phyloP scores from a whole-genome alignment of 73 alveolate genomes.

The Blepharisma stoltei region DNA sequence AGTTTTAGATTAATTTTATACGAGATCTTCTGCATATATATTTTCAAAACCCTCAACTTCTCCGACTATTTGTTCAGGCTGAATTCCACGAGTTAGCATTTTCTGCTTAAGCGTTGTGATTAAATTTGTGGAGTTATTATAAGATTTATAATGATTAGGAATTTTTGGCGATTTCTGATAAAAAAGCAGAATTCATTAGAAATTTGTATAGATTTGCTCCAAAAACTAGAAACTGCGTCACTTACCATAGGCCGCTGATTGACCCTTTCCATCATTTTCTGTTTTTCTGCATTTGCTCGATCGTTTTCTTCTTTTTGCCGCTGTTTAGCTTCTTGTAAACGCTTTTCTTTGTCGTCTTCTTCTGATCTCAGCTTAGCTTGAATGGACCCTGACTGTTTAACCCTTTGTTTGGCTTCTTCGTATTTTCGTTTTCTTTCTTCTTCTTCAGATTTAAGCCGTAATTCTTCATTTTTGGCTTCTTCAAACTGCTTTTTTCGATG shows the following conservation, averaged over 20 bases:
- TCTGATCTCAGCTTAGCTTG: too few relatives aligned
- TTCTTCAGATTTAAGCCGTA: conserved; percentile 56
- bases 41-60: neutral
- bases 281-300: neutral
- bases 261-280: conserved; percentile 12
- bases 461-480: conserved; percentile 67
- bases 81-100: conserved; percentile 13
- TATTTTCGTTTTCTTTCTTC: conserved; percentile 53
- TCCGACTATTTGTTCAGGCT: neutral
- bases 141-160: too few relatives aligned
- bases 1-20: neutral
- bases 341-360: neutral
- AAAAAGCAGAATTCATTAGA: too few relatives aligned
- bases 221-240: neutral
- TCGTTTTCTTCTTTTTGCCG: neutral
- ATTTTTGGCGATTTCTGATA: too few relatives aligned
- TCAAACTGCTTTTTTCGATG: conserved; percentile 45
- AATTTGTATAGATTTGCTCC: neutral
- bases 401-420: conserved; percentile 55
- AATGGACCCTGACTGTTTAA: too few relatives aligned
- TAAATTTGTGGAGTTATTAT: neutral
- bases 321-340: neutral
- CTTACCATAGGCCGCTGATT: neutral
- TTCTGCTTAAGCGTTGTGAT: conserved; percentile 4
- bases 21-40: conserved; percentile 17